Conservation (phyloP, 2,329 filamentous ascomycete genomes). For the Alternaria sp. region DNA sequence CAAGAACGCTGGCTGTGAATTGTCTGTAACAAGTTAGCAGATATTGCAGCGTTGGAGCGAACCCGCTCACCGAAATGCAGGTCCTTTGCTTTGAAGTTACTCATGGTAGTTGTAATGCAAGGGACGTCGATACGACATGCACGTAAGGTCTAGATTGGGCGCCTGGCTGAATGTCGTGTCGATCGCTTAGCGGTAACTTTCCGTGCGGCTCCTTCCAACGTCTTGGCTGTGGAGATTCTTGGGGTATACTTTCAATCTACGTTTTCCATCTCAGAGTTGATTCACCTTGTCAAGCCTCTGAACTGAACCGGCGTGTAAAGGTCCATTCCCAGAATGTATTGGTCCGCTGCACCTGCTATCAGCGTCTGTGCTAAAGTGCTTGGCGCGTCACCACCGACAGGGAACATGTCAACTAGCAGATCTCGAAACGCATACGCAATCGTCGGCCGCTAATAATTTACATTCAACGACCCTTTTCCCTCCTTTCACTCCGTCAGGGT, state of each 20-base stretch:
- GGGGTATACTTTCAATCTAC: not conserved
- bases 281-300: not conserved
- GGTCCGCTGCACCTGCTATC: conserved; percentile 16
- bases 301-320: not conserved
- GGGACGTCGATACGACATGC: conserved; percentile 2
- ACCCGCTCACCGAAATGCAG: conserved; percentile 65
- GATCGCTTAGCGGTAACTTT: conserved; percentile 21
- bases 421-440: conserved; percentile 35
- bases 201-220: conserved; percentile 17
- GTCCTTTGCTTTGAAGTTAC: conserved; percentile 70
- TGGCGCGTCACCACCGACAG: conserved; percentile 23
- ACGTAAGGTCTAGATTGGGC: conserved; percentile 12
- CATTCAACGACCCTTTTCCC: conserved; percentile 12
- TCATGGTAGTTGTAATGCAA: conserved; percentile 50
- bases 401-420: conserved; percentile 22
- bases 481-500: conserved; percentile 14
- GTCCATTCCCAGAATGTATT: conserved; percentile 13
- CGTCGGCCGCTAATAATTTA: conserved; percentile 23
- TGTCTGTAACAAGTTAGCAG: conserved; percentile 54
- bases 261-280: not conserved
- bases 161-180: conserved; percentile 14
- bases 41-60: conserved; percentile 38
- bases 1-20: conserved; percentile 58
- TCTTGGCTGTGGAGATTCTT: conserved; percentile 4
- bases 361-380: conserved; percentile 18